These are phyloP conservation scores for Paecilomyces variotii DNA, from an alignment of 2,329 filamentous ascomycete species.

Conservation along the genomic window DNA sequence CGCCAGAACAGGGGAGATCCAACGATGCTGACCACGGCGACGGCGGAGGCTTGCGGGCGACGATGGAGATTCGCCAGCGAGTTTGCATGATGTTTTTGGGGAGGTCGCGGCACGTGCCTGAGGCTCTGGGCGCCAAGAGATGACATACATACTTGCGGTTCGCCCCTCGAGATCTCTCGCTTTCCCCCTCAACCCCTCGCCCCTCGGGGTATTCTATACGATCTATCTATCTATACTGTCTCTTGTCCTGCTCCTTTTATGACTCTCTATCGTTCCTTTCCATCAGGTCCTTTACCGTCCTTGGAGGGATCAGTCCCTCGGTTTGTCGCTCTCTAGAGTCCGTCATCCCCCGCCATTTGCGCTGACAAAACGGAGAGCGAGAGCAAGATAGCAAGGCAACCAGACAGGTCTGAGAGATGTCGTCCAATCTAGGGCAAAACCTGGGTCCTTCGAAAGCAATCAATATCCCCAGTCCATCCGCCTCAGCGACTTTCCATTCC, in stretches of 20 bases:
- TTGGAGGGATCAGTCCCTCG: not conserved
- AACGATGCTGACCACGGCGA: not conserved
- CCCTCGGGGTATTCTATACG: constrained; percentile 7
- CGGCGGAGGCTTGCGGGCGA: not conserved
- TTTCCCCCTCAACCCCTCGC: constrained; percentile 10
- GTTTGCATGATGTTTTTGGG: constrained; percentile 20
- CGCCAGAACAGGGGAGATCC: not conserved
- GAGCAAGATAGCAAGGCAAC: not conserved
- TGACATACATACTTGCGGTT: constrained; percentile 15
- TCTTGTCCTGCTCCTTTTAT: constrained; percentile 6
- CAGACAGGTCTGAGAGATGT: constrained; percentile 25
- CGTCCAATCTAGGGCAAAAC: constrained; percentile 30
- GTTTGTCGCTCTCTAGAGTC: constrained; percentile 20
- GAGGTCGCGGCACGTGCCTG: constrained; percentile 14
- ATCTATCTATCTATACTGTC: not conserved
- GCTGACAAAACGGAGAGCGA: constrained; percentile 1
- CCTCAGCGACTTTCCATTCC: constrained; percentile 25
- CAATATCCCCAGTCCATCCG: constrained; percentile 24
- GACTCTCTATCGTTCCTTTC: constrained; percentile 1
- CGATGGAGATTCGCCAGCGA: constrained; percentile 2
- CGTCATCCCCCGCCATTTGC: not conserved
- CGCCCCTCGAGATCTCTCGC: constrained; percentile 5
- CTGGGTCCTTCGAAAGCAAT: constrained; percentile 31
- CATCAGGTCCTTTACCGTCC: constrained; percentile 15
- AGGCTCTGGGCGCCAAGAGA: constrained; percentile 16